Evolutionary conservation across 2,329 filamentous ascomycete species (phyloP).

Genomic region (Nothophoma quercina): DNA sequence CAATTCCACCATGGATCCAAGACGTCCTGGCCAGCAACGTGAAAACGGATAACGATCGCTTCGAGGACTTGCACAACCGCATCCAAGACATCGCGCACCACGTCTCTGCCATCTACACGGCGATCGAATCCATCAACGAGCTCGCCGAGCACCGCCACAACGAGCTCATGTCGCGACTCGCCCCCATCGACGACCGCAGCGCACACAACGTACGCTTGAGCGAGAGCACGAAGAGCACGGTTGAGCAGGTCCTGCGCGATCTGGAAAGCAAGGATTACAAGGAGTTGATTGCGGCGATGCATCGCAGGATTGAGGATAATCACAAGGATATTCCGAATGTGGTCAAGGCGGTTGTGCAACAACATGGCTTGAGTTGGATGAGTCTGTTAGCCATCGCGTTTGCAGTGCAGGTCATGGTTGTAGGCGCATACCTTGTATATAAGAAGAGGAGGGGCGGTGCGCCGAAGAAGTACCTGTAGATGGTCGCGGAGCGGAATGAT

Average conservation of each 20-base stretch:
- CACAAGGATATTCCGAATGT: conserved; percentile 61
- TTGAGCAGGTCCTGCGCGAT: conserved; percentile 61
- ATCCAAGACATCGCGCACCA: conserved; percentile 77
- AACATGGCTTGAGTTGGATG: conserved; percentile 64
- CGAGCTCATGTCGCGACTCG: conserved; percentile 54
- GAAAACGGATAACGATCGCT: conserved; percentile 65
- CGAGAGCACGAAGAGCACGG: conserved; percentile 61
- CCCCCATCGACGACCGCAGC: conserved; percentile 42
- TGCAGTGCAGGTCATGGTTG: conserved; percentile 75
- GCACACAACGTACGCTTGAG: conserved; percentile 56
- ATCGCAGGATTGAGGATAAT: conserved; percentile 61
- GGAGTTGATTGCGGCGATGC: conserved; percentile 60
- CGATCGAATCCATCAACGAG: conserved; percentile 61
- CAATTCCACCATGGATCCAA: conserved; percentile 50
- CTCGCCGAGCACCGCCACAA: conserved; percentile 65
- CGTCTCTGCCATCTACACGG: conserved; percentile 67
- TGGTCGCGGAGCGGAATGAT: no score
- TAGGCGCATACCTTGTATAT: conserved; percentile 75
- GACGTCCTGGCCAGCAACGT: conserved; percentile 55
- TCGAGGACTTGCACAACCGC: conserved; percentile 84
- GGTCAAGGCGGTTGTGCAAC: conserved; percentile 55
- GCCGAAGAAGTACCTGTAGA: conserved; percentile 89
- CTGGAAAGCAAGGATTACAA: conserved; percentile 66
- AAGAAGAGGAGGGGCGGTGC: conserved; percentile 77
- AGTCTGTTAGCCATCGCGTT: conserved; percentile 75